phyloP scores from a whole-genome alignment of 176 grass and related monocot genomes.

The Musa itinerans region DNA sequence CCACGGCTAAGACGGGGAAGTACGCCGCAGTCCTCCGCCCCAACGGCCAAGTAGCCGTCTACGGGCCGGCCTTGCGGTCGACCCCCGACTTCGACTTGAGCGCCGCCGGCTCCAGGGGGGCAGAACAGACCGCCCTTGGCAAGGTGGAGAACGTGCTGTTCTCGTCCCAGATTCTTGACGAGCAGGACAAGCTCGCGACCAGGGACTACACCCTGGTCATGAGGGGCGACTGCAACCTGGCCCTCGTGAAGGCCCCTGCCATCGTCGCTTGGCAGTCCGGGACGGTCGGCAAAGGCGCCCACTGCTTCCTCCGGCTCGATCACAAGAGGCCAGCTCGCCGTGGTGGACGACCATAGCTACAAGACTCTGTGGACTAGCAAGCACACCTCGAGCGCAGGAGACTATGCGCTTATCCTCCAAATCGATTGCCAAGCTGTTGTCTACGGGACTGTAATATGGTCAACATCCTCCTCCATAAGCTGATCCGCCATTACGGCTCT shows the following conservation, averaged over 20 bases:
- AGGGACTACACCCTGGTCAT: slow-evolving; percentile 13
- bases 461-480: background rate
- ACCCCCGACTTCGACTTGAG: background rate
- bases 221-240: slow-evolving; percentile 6
- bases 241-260: background rate
- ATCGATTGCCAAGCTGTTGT: slow-evolving; percentile 10
- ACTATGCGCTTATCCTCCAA: slow-evolving; percentile 13
- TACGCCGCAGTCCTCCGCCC: slow-evolving; percentile 4
- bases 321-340: slow-evolving; percentile 9
- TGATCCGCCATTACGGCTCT: too few relatives aligned
- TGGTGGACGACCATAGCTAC: background rate
- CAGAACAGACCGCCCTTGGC: background rate
- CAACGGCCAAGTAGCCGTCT: background rate
- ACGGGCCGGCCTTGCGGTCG: background rate
- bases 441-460: slow-evolving; percentile 6
- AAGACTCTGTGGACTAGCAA: background rate
- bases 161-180: slow-evolving; percentile 3
- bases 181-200: background rate
- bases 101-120: background rate
- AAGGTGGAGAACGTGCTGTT: slow-evolving; percentile 1
- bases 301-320: slow-evolving; percentile 6
- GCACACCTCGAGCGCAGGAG: background rate
- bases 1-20: background rate
- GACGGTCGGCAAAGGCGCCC: background rate
- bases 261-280: background rate